Percentiles rank a stretch among this genome's conserved stretches.
Conservation (phyloP, 2,329 filamentous ascomycete genomes). For the Bipolaris oryzae region DNA sequence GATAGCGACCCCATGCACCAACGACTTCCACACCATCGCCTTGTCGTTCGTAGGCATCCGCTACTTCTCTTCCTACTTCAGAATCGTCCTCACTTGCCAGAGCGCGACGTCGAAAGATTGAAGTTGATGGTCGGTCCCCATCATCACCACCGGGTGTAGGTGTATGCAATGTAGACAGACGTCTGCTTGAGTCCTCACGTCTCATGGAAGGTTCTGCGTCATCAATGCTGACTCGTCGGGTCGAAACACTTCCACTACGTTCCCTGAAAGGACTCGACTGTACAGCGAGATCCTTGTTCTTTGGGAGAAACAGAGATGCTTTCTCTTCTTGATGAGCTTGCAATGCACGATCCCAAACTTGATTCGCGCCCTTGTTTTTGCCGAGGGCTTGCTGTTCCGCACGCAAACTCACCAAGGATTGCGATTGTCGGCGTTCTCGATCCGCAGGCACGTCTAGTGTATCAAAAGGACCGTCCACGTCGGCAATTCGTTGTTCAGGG, state of each 20-base stretch:
- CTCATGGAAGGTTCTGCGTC: constrained; percentile 1
- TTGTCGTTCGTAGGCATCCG: constrained; percentile 34
- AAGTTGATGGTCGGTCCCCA: background rate
- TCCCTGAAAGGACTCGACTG: constrained; percentile 40
- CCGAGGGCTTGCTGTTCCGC: constrained; percentile 33
- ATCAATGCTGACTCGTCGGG: constrained; percentile 11
- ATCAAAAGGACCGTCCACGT: constrained; percentile 32
- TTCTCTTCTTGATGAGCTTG: constrained; percentile 46
- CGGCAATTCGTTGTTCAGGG: constrained; percentile 1
- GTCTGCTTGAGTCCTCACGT: constrained; percentile 8
- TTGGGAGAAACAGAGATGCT: constrained; percentile 40
- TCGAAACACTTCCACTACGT: constrained; percentile 35
- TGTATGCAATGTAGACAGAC: constrained; percentile 16
- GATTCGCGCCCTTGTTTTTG: constrained; percentile 30
- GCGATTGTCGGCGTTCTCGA: constrained; percentile 37
- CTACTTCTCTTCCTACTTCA: constrained; percentile 16
- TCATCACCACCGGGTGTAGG: background rate
- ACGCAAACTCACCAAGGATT: constrained; percentile 39
- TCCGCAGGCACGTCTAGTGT: constrained; percentile 13
- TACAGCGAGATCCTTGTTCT: constrained; percentile 38
- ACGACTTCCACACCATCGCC: constrained; percentile 32
- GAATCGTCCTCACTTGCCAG: constrained; percentile 16
- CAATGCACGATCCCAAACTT: constrained; percentile 47
- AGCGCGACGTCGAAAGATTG: constrained; percentile 29
- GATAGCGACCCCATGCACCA: constrained; percentile 55